Evolutionary conservation across 257 asterid species (phyloP).

Genomic region (Petrea volubilis): DNA sequence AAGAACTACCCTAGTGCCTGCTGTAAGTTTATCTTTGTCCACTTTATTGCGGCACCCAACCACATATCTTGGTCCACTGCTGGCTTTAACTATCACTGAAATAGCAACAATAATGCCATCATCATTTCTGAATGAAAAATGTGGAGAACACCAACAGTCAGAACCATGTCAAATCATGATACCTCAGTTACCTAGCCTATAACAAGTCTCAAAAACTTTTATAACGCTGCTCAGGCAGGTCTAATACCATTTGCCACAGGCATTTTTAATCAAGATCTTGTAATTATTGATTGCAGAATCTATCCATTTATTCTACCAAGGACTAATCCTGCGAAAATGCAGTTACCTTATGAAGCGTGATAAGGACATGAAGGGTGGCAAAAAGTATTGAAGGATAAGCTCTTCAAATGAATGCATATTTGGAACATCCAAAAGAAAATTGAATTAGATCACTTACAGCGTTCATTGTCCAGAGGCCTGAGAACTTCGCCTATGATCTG

Average conservation of each 20-base stretch:
- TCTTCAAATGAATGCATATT: background rate
- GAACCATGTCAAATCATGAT: background rate
- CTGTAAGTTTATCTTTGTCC: conserved; percentile 89
- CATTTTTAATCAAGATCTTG: background rate
- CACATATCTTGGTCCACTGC: conserved; percentile 96
- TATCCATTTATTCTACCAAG: background rate
- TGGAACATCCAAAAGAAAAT: background rate
- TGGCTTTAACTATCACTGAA: conserved; percentile 92
- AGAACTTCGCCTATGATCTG: conserved; percentile 98
- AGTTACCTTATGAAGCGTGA: background rate
- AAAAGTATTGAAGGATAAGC: background rate
- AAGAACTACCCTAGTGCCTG: conserved; percentile 95
- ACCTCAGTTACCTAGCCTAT: background rate
- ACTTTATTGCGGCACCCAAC: conserved; percentile 98
- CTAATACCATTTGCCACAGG: background rate
- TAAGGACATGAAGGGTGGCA: background rate
- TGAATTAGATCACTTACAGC: conserved; percentile 53
- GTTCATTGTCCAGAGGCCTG: conserved; percentile 91
- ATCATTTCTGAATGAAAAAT: background rate
- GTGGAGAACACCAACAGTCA: background rate
- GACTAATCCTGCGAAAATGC: background rate
- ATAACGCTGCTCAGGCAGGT: background rate
- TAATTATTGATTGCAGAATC: background rate
- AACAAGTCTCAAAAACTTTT: background rate
- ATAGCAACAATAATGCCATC: conserved; percentile 14